Conservation (phyloP, 2,329 filamentous ascomycete genomes). For the Byssochlamys sp. region DNA sequence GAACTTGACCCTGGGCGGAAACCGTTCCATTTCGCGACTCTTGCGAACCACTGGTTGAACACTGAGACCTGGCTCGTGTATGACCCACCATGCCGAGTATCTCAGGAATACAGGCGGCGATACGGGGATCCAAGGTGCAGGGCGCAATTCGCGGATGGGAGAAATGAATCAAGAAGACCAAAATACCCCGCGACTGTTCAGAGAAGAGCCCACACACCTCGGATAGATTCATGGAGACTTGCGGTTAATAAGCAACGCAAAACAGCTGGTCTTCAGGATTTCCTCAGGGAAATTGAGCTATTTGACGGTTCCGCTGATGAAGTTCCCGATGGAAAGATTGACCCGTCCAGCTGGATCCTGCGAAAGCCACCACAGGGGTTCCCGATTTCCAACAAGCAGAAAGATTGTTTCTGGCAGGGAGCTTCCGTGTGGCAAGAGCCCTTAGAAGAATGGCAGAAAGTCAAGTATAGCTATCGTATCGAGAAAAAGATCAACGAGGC, state of each 20-base stretch:
- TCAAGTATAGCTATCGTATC: conserved; percentile 26
- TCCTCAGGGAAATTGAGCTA: conserved; percentile 21
- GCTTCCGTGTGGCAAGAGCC: conserved; percentile 32
- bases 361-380: conserved; percentile 32
- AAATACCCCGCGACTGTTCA: conserved; percentile 18
- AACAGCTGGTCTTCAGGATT: conserved; percentile 18
- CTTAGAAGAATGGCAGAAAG: conserved; percentile 30
- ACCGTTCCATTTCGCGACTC: conserved; percentile 30
- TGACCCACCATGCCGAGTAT: conserved; percentile 29
- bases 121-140: conserved; percentile 30
- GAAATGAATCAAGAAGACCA: conserved; percentile 8
- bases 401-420: conserved; percentile 31
- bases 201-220: conserved; percentile 16
- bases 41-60: conserved; percentile 37
- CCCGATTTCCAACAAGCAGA: conserved; percentile 25
- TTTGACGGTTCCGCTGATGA: conserved; percentile 30
- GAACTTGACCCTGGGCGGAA: conserved; percentile 31
- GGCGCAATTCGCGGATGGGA: conserved; percentile 16
- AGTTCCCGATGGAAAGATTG: conserved; percentile 28
- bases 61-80: conserved; percentile 30
- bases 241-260: conserved; percentile 27
- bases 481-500: conserved; percentile 28
- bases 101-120: conserved; percentile 19
- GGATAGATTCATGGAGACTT: conserved; percentile 31
- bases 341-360: conserved; percentile 32